Evolutionary conservation across 176 grass and related monocot genomes (phyloP).

Genomic region (Cocos nucifera): DNA sequence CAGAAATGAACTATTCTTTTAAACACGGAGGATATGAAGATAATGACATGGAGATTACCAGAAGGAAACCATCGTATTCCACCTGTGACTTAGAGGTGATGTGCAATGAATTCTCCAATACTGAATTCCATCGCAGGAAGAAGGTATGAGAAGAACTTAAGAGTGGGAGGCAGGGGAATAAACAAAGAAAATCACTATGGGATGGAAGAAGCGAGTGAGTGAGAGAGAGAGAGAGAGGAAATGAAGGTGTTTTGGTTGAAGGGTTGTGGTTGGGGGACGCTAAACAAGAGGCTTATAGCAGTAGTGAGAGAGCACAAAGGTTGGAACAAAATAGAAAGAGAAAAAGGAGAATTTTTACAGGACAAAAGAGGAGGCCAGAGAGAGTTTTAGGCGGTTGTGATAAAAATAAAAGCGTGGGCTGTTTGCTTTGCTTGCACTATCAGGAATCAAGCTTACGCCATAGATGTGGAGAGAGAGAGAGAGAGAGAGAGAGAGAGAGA

Average conservation of each 20-base stretch:
- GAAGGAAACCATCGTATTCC: neutral
- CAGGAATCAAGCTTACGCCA: slow-evolving; percentile 86
- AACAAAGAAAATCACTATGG: slow-evolving; percentile 8
- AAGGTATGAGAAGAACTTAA: neutral
- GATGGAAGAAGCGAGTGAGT: too few species aligned
- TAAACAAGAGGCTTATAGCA: slow-evolving; percentile 11
- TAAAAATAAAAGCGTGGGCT: slow-evolving; percentile 41
- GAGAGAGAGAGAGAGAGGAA: slow-evolving; percentile 9
- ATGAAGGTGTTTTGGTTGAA: neutral
- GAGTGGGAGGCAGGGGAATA: neutral
- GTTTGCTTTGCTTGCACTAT: slow-evolving; percentile 96
- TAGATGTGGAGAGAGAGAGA: slow-evolving; percentile 16
- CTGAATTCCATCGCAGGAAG: neutral
- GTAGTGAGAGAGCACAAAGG: slow-evolving; percentile 13
- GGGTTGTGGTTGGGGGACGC: neutral
- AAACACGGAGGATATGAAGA: neutral
- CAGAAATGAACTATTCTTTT: neutral
- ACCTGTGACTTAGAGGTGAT: neutral
- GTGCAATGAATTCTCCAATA: neutral
- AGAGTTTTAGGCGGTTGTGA: slow-evolving; percentile 22
- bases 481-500: slow-evolving; percentile 16
- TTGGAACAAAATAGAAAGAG: slow-evolving; percentile 28
- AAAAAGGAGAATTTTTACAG: slow-evolving; percentile 31
- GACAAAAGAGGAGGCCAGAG: slow-evolving; percentile 9
- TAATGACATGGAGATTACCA: too few species aligned